Evolutionary conservation across 2,329 filamentous ascomycete species (phyloP).

Genomic region (Tolypocladium endophyticum): DNA sequence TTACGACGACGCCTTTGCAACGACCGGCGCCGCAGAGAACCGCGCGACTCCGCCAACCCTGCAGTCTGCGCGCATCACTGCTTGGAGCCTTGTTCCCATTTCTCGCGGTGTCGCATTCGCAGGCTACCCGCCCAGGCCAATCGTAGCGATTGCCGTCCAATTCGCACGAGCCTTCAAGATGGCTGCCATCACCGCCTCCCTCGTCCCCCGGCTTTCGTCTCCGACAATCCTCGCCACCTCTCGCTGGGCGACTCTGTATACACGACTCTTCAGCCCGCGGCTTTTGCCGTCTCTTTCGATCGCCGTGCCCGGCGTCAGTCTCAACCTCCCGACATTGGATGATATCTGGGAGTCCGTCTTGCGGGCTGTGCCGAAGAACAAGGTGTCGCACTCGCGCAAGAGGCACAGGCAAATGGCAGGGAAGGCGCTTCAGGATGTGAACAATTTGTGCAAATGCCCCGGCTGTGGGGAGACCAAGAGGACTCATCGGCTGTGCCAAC

Average conservation of each 20-base stretch:
- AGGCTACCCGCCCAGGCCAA: not conserved
- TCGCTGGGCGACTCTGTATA: conserved; percentile 31
- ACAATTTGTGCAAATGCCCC: conserved; percentile 76
- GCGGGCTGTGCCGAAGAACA: conserved; percentile 94
- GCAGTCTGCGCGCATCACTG: not conserved
- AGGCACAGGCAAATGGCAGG: conserved; percentile 88
- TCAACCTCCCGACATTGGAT: conserved; percentile 47
- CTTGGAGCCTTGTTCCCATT: no score
- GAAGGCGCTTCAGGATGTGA: conserved; percentile 88
- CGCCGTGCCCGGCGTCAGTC: conserved; percentile 49
- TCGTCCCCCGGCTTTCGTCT: conserved; percentile 45
- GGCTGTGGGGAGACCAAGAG: conserved; percentile 82
- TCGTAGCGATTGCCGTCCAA: not conserved
- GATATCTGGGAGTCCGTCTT: conserved; percentile 91
- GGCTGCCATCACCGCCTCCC: conserved; percentile 32
- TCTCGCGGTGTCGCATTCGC: not conserved
- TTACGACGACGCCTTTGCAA: not conserved
- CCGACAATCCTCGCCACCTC: conserved; percentile 28
- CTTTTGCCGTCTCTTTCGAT: conserved; percentile 45
- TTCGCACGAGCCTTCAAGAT: conserved; percentile 17
- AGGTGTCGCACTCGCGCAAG: conserved; percentile 95
- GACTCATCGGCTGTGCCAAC: conserved; percentile 77
- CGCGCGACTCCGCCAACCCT: not conserved
- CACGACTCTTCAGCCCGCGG: conserved; percentile 33
- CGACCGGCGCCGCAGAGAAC: not conserved